Conservation (phyloP, 306 rosid genomes). For the Cicer cuneatum region DNA sequence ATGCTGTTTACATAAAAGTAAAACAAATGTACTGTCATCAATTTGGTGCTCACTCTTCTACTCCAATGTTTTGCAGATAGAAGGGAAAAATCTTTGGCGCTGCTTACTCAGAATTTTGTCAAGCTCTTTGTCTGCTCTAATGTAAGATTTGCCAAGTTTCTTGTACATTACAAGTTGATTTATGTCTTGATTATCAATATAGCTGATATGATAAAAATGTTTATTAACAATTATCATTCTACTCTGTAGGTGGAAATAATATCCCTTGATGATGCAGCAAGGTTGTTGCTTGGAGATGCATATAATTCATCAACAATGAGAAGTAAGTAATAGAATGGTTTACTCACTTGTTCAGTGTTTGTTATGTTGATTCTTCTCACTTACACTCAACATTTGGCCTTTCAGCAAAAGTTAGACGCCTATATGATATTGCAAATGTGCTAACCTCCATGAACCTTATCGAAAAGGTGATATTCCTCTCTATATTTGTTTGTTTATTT, state of each 20-base stretch:
- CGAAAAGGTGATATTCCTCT: constrained; percentile 70
- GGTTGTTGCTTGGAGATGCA: constrained; percentile 80
- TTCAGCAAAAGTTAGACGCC: constrained; percentile 96
- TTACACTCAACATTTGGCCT: constrained; percentile 36
- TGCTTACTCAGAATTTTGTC: constrained; percentile 91
- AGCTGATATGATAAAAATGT: background rate
- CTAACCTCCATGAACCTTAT: constrained; percentile 84
- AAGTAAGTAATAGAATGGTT: constrained; percentile 54
- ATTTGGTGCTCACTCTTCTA: constrained; percentile 15
- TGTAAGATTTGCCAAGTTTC: constrained; percentile 54
- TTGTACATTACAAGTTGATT: background rate
- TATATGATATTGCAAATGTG: constrained; percentile 94
- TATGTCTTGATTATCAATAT: background rate
- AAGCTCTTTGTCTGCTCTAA: constrained; percentile 90
- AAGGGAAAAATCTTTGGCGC: constrained; percentile 88
- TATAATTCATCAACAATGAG: constrained; percentile 77
- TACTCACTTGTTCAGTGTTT: background rate
- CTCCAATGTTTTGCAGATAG: constrained; percentile 59
- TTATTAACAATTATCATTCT: constrained; percentile 26
- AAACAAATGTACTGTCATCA: background rate
- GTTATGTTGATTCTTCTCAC: constrained; percentile 5
- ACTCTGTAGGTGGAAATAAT: constrained; percentile 62
- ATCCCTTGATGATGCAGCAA: constrained; percentile 96
- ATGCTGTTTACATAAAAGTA: too few relatives aligned
- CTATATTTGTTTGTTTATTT: background rate